Evolutionary conservation across 2,329 filamentous ascomycete genomes (phyloP).

Genomic region (Rutstroemia sp.): DNA sequence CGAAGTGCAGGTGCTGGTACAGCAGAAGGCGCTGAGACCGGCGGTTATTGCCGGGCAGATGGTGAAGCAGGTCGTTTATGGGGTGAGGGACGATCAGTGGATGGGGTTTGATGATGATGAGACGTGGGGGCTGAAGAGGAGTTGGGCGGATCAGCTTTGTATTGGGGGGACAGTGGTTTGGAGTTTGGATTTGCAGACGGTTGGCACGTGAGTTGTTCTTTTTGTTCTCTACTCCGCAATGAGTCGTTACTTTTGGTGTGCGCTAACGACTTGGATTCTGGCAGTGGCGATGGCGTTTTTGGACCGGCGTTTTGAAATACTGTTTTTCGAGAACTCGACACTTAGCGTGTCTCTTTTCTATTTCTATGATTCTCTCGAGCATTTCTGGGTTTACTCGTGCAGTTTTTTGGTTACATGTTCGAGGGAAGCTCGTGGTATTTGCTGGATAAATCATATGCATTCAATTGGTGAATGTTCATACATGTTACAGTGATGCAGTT

Average conservation of each 20-base stretch:
- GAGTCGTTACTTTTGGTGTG: background rate
- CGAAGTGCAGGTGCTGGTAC: conserved; percentile 30
- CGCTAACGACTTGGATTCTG: background rate
- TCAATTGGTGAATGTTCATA: too few relatives aligned
- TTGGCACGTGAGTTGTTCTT: background rate
- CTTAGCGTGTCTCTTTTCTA: too few relatives aligned
- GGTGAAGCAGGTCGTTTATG: conserved; percentile 26
- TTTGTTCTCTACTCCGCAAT: background rate
- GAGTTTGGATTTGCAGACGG: conserved; percentile 8
- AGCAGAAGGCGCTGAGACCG: conserved; percentile 16
- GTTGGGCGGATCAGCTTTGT: conserved; percentile 23
- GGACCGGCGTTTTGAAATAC: background rate
- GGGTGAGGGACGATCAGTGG: conserved; percentile 33
- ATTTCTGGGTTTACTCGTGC: too few relatives aligned
- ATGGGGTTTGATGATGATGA: conserved; percentile 34
- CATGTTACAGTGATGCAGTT: too few relatives aligned
- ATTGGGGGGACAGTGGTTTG: conserved; percentile 22
- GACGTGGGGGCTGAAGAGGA: conserved; percentile 15
- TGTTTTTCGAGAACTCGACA: too few relatives aligned
- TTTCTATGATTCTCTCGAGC: too few relatives aligned
- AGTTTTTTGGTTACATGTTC: too few relatives aligned
- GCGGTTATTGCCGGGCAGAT: conserved; percentile 20
- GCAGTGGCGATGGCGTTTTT: conserved; percentile 3
- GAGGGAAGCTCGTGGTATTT: too few relatives aligned
- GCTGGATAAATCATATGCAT: too few relatives aligned